Evolutionary conservation across 1,139 yeast genomes (phyloP).

Genomic region (Taiozyma sp.): DNA sequence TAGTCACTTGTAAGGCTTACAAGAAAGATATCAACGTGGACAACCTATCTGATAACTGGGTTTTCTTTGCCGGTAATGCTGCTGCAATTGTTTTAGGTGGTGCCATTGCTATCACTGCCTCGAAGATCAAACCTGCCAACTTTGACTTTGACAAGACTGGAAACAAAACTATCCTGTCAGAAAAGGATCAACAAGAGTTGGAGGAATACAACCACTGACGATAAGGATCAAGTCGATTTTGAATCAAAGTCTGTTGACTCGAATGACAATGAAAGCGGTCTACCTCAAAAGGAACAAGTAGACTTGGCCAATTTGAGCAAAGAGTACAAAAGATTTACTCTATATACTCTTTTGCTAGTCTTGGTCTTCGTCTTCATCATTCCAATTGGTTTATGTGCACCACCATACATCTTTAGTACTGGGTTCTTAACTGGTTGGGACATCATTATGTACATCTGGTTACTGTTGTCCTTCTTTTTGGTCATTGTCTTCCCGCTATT

Average conservation of each 20-base stretch:
- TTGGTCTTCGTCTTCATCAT: constrained; percentile 21
- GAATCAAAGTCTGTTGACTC: not conserved
- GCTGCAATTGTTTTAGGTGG: constrained; percentile 30
- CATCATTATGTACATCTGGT: constrained; percentile 25
- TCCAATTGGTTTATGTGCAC: constrained; percentile 28
- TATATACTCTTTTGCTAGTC: constrained; percentile 12
- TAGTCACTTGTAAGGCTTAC: constrained; percentile 28
- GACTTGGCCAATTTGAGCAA: constrained; percentile 10
- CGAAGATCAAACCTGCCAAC: constrained; percentile 33
- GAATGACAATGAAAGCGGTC: constrained; percentile 4
- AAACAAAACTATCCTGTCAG: constrained; percentile 29
- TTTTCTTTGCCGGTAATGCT: constrained; percentile 25
- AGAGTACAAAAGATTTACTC: constrained; percentile 16
- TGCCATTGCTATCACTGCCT: constrained; percentile 26
- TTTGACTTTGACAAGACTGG: constrained; percentile 33
- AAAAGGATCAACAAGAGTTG: constrained; percentile 5
- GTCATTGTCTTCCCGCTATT: constrained; percentile 27
- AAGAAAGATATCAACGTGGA: constrained; percentile 27
- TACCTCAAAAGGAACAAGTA: constrained; percentile 9
- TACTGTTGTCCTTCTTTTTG: constrained; percentile 25
- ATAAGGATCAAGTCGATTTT: not conserved
- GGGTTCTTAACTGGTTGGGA: constrained; percentile 26
- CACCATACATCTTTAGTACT: constrained; percentile 25
- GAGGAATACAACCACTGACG: not conserved
- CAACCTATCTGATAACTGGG: constrained; percentile 16